Evolutionary conservation across 108 stramenopile genomes (phyloP).

Genomic region (Skeletonema marinoi): DNA sequence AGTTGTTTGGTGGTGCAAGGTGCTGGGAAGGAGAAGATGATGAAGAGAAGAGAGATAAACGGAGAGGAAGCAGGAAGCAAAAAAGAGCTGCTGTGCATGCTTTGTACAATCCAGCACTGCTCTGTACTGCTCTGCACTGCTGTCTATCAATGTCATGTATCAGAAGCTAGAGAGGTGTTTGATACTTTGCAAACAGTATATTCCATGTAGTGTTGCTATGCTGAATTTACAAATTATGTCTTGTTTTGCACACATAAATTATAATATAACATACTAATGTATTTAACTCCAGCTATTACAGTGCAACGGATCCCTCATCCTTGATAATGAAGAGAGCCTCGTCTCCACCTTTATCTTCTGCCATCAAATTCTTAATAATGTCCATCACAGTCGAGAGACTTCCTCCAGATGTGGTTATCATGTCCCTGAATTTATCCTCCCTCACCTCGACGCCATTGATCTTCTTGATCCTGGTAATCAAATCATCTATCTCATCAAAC

Average conservation of each 20-base stretch:
- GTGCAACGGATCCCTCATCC: conserved; percentile 1
- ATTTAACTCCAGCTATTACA: background rate
- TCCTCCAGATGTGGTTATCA: conserved; percentile 44
- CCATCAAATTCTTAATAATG: conserved; percentile 67
- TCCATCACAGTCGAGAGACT: conserved; percentile 66
- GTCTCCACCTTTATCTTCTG: conserved; percentile 47
- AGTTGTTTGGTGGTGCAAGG: background rate
- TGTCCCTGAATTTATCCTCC: conserved; percentile 58
- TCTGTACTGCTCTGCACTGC: too few relatives aligned
- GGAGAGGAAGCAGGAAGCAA: too few relatives aligned
- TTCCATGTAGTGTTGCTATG: too few relatives aligned
- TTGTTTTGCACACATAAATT: too few relatives aligned
- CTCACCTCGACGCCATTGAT: conserved; percentile 63
- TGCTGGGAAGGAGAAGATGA: background rate
- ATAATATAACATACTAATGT: too few relatives aligned
- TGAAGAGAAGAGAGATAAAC: too few relatives aligned
- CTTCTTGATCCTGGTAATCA: conserved; percentile 53
- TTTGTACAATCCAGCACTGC: too few relatives aligned
- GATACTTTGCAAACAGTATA: too few relatives aligned
- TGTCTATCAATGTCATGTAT: too few relatives aligned
- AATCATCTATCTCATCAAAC: conserved; percentile 59
- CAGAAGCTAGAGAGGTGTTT: too few relatives aligned
- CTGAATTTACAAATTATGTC: too few relatives aligned
- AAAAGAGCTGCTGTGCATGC: too few relatives aligned
- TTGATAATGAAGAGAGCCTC: conserved; percentile 65